Evolutionary conservation across 192 early-diverging fungal species (phyloP), one percentile per base, ranked within the genome.

Genomic region (Umbelopsis ramanniana): DNA sequence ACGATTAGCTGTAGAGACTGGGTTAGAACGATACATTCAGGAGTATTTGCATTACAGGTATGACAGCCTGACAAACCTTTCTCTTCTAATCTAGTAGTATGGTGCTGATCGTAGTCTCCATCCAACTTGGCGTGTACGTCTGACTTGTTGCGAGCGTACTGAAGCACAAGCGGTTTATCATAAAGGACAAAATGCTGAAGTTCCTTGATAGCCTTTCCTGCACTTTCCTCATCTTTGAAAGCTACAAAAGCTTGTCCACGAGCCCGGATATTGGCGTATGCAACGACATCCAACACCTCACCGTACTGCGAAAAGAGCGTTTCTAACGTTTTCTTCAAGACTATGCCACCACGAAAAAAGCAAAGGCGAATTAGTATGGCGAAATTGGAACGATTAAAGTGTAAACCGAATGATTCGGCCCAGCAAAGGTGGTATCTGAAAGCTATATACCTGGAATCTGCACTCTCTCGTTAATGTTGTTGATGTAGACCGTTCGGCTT

Each of bases 171-270:
- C 10, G 94, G 94, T 68, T 95, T 92, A 35, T 82, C 89, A 70
- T 92, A 94, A 43, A 99, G 81, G 33, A 90, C 82, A 73, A 94
- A 93, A 3, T 91, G 91, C 68, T 99, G 92, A 6, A 95, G 85
- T 75, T 94, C 94, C 72, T 88, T 82, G 66, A 95, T 77, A 3
- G 97, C 96, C 52, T 87, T 90, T 26, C 79, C 74, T 2, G 97
- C 95, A 43, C 82, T 72, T 53, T 95, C 95, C 35, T 80, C 71
- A 24, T 89, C 78, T 69, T 89, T 86, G 77, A 93, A 98, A 0
- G 89, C 89, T 1, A 99, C 85, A 82, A 97, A 99, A 0, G 96
- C 97, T 76, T 99, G 97, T 19, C 97, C 97, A 69, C 94, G 88
- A 87, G 94, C 90, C 67, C 88, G 83, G 69, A 97, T 85, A 81